A percentile compares a stretch with the other conserved stretches of the same genome.
These are phyloP conservation scores for Pseudozyma tsukubaensis DNA, from an alignment of 1,284 basidiomycete genomes.

Conservation along the genomic window DNA sequence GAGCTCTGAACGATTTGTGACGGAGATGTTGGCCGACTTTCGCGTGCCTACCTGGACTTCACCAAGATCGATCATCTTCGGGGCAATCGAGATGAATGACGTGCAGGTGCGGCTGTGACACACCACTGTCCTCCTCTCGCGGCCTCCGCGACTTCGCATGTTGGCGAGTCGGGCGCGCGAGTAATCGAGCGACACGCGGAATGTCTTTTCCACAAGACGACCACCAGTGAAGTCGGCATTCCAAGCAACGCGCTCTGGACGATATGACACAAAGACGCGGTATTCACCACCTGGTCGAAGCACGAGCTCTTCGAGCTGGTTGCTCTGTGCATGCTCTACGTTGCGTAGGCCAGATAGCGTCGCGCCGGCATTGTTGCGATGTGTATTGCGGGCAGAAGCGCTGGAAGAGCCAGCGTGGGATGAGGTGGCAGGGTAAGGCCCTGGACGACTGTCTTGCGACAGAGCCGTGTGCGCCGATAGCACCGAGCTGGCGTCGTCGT, in stretches of 20 bases:
- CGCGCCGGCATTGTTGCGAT: slow-evolving; percentile 23
- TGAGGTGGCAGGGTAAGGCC: slow-evolving; percentile 47
- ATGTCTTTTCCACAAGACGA: slow-evolving; percentile 68
- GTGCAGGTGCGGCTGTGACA: slow-evolving; percentile 71
- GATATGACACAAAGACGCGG: slow-evolving; percentile 71
- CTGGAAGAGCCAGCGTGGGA: slow-evolving; percentile 49
- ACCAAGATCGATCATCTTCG: slow-evolving; percentile 71
- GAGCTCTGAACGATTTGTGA: slow-evolving; percentile 71
- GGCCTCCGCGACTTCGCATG: slow-evolving; percentile 60
- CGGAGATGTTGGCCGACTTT: slow-evolving; percentile 69
- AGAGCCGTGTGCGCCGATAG: slow-evolving; percentile 52
- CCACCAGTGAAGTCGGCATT: slow-evolving; percentile 67
- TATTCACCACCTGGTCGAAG: slow-evolving; percentile 72
- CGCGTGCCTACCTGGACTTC: slow-evolving; percentile 72
- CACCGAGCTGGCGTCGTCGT: slow-evolving; percentile 42
- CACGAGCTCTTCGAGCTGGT: slow-evolving; percentile 72
- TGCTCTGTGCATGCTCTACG: slow-evolving; percentile 64
- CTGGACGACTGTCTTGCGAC: slow-evolving; percentile 57
- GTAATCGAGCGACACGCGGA: slow-evolving; percentile 71
- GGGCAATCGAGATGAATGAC: slow-evolving; percentile 70
- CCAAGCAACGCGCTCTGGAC: slow-evolving; percentile 67
- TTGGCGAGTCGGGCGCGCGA: slow-evolving; percentile 61
- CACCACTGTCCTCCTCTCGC: slow-evolving; percentile 68
- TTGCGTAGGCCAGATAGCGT: slow-evolving; percentile 52
- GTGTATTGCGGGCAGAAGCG: slow-evolving; percentile 25